Base-by-base conservation (phyloP, 176 grass and related monocot species). In the Oryza meridionalis region DNA sequence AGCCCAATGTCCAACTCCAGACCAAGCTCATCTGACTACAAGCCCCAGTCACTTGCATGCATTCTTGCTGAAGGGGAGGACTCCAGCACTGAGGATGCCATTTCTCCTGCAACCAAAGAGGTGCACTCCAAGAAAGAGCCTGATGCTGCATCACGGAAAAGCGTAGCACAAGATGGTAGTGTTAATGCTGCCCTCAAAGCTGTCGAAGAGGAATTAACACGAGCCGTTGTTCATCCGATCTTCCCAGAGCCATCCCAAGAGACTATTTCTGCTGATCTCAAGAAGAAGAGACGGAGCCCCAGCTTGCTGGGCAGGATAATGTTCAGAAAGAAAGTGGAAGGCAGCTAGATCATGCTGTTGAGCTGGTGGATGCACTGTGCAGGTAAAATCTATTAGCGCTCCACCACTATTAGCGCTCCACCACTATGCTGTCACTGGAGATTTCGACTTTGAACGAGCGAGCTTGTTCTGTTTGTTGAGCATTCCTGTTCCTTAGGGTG, bases 251-350 rank as follows among this genome's bases (percentile, higher is more conserved):
- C 46, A 62, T 43, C 25, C 10, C 40, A 64, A 24, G 72, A 55
- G 9, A 33, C 4, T 2, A 17, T n/a, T 25, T 38, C 69, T 19
- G 17, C 75, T 64, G 80, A 80, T 63, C 42, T 40, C 24, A 80
- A 75, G 87, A 94, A 73, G 86, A 91, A 94, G 67, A 92, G 83
- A 77, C 77, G 88, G n/a, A 14, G 87, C 25, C 42, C 40, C 9
- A 81, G 85, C 84, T 70, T 94, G 77, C 77, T 94, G 44, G 88
- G 92, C 50, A 94, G 90, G 87, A 82, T 94, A 31, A 69, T 90
- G 42, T 90, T 80, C 80, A 82, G 87, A 79, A 94, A 84, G 78
- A 92, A 51, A 81, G 78, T 50, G 81, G 72, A 86, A 75, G 65
- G 81, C 31, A 15, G 13, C 70, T 84, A 86, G 68, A 3, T 24